These are phyloP conservation scores for Nicotiana benthamiana DNA, from an alignment of 257 asterid genomes.

Conservation along the genomic window DNA sequence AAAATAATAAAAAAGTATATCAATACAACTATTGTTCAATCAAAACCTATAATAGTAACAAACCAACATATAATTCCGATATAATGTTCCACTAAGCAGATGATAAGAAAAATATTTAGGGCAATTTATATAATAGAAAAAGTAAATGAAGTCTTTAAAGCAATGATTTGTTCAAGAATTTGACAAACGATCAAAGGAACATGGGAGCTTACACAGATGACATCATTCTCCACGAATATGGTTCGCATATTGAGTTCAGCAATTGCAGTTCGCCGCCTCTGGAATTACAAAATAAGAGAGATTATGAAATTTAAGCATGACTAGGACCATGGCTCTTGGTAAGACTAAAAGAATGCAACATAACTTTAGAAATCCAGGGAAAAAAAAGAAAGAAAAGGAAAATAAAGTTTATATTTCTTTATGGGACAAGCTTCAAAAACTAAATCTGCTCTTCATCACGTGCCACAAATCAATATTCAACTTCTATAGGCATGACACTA, in stretches of 20 bases:
- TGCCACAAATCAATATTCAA: neutral
- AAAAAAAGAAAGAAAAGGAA: neutral
- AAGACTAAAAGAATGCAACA: neutral
- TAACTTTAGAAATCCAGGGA: neutral
- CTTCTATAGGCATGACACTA: neutral
- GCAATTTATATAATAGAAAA: too few relatives aligned
- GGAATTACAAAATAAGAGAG: slow-evolving; percentile 11
- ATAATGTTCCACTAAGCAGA: too few relatives aligned
- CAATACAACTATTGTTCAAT: too few relatives aligned
- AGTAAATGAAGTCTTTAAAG: too few relatives aligned
- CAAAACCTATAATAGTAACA: too few relatives aligned
- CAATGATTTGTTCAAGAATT: neutral
- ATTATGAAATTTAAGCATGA: neutral
- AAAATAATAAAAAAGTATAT: too few relatives aligned
- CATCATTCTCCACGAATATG: slow-evolving; percentile 87
- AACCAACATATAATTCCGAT: too few relatives aligned
- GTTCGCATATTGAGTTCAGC: slow-evolving; percentile 96
- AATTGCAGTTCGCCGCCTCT: slow-evolving; percentile 92
- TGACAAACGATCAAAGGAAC: slow-evolving; percentile 3
- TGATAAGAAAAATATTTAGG: too few relatives aligned
- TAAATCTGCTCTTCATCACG: neutral
- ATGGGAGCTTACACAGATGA: slow-evolving; percentile 66
- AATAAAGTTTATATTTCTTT: neutral
- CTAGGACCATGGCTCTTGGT: neutral
- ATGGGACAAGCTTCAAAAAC: neutral